Base-by-base conservation (phyloP, 345 rosid species). In the Syzygium aqueum region DNA sequence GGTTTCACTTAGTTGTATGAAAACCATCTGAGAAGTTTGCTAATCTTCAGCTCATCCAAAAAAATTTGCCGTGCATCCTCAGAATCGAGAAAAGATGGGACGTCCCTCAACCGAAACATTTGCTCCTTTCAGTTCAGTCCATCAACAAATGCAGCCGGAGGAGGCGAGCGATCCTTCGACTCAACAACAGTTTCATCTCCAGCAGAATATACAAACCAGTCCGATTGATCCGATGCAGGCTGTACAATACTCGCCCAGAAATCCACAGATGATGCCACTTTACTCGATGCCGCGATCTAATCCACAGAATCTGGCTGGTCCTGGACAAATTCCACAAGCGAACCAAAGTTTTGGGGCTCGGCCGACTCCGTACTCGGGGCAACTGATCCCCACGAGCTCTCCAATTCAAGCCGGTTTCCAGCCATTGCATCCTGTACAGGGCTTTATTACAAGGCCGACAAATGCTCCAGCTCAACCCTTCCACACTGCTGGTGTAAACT, bases 1-100 rank as follows among this genome's bases (percentile, higher is more conserved):
- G 78, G 46, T 30, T 53, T 84, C 85, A 84, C 85, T 22, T 84
- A 28, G 15, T 51, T 27, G 59, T 84, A 28, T 51, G 85, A 84
- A 67, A 67, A 30, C 23, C 12, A 17, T 67, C 33, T 30, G 43
- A 67, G 9, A 30, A 33, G 73, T 30, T 67, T 30, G 46, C 16
- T 67, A 9, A 30, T 30, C 78, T 65, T 67, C 11, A 11, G 12
- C 23, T 67, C 23, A 16, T 65, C 77, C 11, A 4, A 30, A 2
- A 2, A 19, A 30, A 17, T 30, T 67, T 30, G 2, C 43, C 23
- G 1, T 8, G 78, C 43, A 7, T 67, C 11, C 17, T 67, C 23
- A 30, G 23, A 43, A 67, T 30, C 17, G 43, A 67, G 23, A 67
- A 67, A 30, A 30, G 78, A 67, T 67, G 43, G 23, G 78, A 67